These are phyloP conservation scores for Lachnellula arida DNA, from an alignment of 2,329 filamentous ascomycete genomes.

Conservation along the genomic window DNA sequence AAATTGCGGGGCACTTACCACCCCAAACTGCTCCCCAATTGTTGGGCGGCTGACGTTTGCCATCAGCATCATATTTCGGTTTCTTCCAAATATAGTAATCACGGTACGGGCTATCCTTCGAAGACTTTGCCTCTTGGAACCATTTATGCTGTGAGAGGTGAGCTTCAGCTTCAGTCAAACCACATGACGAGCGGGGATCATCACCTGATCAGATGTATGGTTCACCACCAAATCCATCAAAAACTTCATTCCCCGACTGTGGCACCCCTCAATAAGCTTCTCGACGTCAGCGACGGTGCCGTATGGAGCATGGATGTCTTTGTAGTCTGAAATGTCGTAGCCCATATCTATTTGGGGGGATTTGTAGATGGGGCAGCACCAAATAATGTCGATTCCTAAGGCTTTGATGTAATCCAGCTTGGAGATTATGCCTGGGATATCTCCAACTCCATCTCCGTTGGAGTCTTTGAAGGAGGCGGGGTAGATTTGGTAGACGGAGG, in stretches of 20 bases:
- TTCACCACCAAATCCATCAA: conserved; percentile 72
- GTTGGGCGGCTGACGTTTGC: conserved; percentile 38
- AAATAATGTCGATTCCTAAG: conserved; percentile 60
- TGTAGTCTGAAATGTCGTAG: conserved; percentile 68
- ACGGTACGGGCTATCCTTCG: conserved; percentile 45
- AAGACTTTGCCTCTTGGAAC: conserved; percentile 51
- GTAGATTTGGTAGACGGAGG: conserved; percentile 52
- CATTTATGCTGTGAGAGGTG: conserved; percentile 43
- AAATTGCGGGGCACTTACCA: conserved; percentile 37
- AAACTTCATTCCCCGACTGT: conserved; percentile 58
- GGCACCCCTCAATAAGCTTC: conserved; percentile 53
- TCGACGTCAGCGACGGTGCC: conserved; percentile 65
- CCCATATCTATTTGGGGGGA: conserved; percentile 66
- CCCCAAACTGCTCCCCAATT: conserved; percentile 41
- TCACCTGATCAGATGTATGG: conserved; percentile 46
- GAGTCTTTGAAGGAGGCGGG: conserved; percentile 53
- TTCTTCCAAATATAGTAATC: conserved; percentile 63
- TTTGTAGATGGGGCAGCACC: conserved; percentile 63
- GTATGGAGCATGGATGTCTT: conserved; percentile 60
- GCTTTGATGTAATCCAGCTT: conserved; percentile 57
- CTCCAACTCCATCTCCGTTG: conserved; percentile 55
- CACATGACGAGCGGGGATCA: conserved; percentile 1
- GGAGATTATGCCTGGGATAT: conserved; percentile 58
- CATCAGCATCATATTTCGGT: conserved; percentile 31
- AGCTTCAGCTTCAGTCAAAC: not conserved